Base-by-base conservation (phyloP, 192 early-diverging fungal species). In the Linnemannia zychae region DNA sequence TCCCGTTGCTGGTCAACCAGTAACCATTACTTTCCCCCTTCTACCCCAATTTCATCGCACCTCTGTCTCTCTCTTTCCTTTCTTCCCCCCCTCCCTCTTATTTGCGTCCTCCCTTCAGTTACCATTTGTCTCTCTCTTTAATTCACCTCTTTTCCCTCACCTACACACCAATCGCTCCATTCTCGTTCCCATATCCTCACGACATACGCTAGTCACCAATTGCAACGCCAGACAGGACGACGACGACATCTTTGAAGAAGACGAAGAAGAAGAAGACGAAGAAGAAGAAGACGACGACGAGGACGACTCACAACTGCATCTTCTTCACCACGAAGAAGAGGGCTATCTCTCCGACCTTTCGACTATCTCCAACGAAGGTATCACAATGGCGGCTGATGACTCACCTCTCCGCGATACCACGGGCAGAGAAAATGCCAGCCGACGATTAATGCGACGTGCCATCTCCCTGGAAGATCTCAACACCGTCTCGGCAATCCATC, bases 301-400 rank as follows among this genome's bases (percentile, higher is more conserved):
- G 7, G 72, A 84, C 71, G 75, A 44, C 11, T 2, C 37, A 5
- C 53, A 31, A 18, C 40, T 76, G 18, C 65, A 67, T 17, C 60
- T 52, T 28, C 47, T 67, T 9, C 28, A 69, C 31, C 75, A 76
- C 31, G 75, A 77, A 38, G 75, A 77, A 50, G 75, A 77, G 33
- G 82, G 82, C 20, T 84, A 84, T 18, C 72, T 84, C 48, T 84
- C 82, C 3, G 82, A 84, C 37, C 57, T 85, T 4, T 85, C 83
- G 1, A 85, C 74, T 28, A 44, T 72, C 16, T 79, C 83, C 22
- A 71, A 79, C 65, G 67, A 40, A 40, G 67, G 67, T 22, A 40
- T 49, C 36, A 71, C 15, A 5, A 34, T 34, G 72, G 50, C 72
- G 57, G 48, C 16, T 34, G 20, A 17, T 18, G 33, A 40, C 67